These are phyloP conservation scores for Eucalyptus dawsonii DNA, from an alignment of 345 rosid genomes.

Conservation along the genomic window DNA sequence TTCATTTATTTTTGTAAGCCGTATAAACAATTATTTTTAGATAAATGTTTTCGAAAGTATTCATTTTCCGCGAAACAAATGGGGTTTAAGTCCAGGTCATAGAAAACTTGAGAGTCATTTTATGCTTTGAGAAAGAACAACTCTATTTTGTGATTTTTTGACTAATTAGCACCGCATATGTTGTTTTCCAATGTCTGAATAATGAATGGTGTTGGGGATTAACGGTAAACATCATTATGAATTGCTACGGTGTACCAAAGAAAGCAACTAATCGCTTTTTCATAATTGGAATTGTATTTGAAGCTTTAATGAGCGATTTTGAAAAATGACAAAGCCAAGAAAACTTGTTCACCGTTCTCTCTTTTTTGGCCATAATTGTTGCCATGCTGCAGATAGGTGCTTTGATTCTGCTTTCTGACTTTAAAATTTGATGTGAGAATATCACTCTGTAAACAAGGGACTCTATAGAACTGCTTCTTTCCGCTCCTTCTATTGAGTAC, in stretches of 20 bases:
- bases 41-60: too few relatives aligned
- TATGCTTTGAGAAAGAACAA: neutral
- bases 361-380: neutral
- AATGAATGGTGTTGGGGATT: neutral
- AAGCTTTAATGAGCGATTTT: neutral
- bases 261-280: neutral
- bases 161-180: neutral
- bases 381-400: neutral
- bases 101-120: neutral
- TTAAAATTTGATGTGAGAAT: neutral
- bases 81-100: neutral
- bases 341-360: neutral
- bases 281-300: neutral
- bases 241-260: neutral
- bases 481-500: neutral
- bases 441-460: neutral
- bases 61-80: too few relatives aligned
- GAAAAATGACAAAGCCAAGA: neutral
- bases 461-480: neutral
- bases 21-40: too few relatives aligned
- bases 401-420: neutral
- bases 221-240: neutral
- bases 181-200: neutral
- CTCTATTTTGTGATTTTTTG: neutral
- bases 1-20: too few relatives aligned